phyloP scores from a whole-genome alignment of 2,329 filamentous ascomycete species.

The Pseudogymnoascus sp. region DNA sequence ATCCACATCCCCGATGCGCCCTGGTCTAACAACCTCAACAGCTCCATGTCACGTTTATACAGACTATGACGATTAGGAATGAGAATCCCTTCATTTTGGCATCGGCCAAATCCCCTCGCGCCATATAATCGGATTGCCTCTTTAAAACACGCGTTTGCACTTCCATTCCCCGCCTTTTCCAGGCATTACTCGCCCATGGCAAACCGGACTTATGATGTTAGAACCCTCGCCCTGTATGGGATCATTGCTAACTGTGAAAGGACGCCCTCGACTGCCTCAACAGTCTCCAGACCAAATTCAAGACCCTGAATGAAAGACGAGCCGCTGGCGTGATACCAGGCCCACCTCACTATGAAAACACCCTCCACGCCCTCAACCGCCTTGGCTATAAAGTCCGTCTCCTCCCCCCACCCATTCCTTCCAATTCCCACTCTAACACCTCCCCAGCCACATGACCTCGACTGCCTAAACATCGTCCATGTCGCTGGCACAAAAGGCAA shows the following conservation, averaged over 20 bases:
- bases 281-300: slow-evolving; percentile 80
- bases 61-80: not conserved
- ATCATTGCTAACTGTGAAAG: slow-evolving; percentile 34
- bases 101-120: not conserved
- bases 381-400: slow-evolving; percentile 1
- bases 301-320: slow-evolving; percentile 67
- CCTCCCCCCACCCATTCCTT: not conserved
- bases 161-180: not conserved
- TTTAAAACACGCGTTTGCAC: not conserved
- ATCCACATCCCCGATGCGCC: not conserved
- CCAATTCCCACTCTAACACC: not conserved
- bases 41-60: not conserved
- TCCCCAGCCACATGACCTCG: not conserved
- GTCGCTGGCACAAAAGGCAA: slow-evolving; percentile 92
- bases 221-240: not conserved
- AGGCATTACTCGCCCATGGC: not conserved
- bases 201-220: slow-evolving; percentile 3
- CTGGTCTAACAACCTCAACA: not conserved
- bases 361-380: not conserved
- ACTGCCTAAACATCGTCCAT: slow-evolving; percentile 46
- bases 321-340: slow-evolving; percentile 51
- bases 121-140: not conserved
- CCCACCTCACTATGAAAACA: slow-evolving; percentile 5
- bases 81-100: slow-evolving; percentile 2
- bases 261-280: slow-evolving; percentile 82